A percentile compares a stretch with the other conserved stretches of the same genome.
These are phyloP conservation scores for Naganishia liquefaciens DNA, from an alignment of 1,284 basidiomycete species.

Conservation along the genomic window DNA sequence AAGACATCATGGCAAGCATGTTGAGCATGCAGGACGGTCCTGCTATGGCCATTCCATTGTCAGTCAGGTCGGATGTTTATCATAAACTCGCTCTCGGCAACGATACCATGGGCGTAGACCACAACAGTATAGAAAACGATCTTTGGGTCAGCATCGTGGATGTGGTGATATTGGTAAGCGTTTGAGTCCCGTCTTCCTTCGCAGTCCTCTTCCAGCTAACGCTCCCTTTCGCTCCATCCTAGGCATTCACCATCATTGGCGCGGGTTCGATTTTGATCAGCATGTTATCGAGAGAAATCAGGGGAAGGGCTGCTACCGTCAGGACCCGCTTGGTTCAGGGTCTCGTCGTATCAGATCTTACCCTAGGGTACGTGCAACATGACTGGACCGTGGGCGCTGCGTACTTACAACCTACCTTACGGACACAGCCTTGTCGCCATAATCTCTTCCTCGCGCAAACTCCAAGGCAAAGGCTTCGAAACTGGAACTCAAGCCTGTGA, in stretches of 20 bases:
- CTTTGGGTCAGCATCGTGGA: constrained; percentile 48
- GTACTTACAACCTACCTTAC: background rate
- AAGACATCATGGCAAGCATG: no score
- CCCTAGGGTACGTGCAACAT: constrained; percentile 44
- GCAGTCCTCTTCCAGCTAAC: background rate
- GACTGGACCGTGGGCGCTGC: background rate
- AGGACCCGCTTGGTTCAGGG: constrained; percentile 52
- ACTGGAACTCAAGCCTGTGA: constrained; percentile 45
- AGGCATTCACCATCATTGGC: constrained; percentile 45
- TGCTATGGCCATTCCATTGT: background rate
- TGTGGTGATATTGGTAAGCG: constrained; percentile 45
- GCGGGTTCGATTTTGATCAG: constrained; percentile 42
- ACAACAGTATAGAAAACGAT: constrained; percentile 35
- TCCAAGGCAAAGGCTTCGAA: constrained; percentile 32
- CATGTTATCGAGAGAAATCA: constrained; percentile 45
- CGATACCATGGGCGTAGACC: constrained; percentile 12
- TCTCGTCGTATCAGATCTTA: constrained; percentile 49
- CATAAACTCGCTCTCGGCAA: constrained; percentile 5
- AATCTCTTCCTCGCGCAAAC: constrained; percentile 36
- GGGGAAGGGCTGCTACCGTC: constrained; percentile 46
- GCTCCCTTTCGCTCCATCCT: background rate
- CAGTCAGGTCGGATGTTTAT: background rate
- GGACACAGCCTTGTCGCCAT: constrained; percentile 39
- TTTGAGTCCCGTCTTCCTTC: constrained; percentile 11
- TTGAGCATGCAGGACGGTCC: no score